A percentile compares a stretch with the other conserved stretches of the same genome.
Conservation (phyloP, 768 basidiomycete genomes). For the Tylopilus subfusipes region DNA sequence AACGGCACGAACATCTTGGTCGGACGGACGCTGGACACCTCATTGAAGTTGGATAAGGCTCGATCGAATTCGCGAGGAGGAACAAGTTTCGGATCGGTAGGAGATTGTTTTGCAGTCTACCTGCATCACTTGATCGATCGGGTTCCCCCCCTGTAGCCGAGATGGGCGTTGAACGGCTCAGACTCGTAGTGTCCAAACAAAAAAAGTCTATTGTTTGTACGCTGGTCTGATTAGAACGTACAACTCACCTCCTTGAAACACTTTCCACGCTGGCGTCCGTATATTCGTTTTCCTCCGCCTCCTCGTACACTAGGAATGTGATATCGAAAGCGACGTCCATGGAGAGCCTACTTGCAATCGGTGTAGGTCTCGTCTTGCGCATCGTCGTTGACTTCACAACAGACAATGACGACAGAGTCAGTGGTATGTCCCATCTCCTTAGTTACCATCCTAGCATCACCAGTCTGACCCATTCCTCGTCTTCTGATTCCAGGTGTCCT, state of each 20-base stretch:
- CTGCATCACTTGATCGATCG: too few relatives aligned
- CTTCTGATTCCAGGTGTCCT: constrained; percentile 50
- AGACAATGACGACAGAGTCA: constrained; percentile 29
- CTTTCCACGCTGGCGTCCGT: constrained; percentile 29
- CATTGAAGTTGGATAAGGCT: too few relatives aligned
- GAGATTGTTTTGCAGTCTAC: too few relatives aligned
- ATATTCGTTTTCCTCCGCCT: constrained; percentile 26
- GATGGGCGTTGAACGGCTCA: too few relatives aligned
- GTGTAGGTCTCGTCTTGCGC: constrained; percentile 62
- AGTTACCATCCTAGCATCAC: neutral
- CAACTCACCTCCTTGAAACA: neutral
- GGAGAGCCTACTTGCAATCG: constrained; percentile 71
- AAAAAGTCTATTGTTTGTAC: constrained; percentile 18
- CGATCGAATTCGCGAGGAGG: neutral
- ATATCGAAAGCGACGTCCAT: constrained; percentile 39
- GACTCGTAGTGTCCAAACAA: constrained; percentile 13
- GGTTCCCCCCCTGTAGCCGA: too few relatives aligned
- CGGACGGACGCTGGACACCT: too few relatives aligned
- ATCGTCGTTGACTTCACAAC: constrained; percentile 53
- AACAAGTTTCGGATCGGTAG: too few relatives aligned
- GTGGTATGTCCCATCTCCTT: constrained; percentile 22
- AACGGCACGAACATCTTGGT: too few relatives aligned
- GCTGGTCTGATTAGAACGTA: constrained; percentile 3
- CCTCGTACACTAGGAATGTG: constrained; percentile 28
- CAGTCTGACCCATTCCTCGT: constrained; percentile 1